phyloP scores from a whole-genome alignment of 1,284 basidiomycete genomes.

The Violaceomyces palustris region DNA sequence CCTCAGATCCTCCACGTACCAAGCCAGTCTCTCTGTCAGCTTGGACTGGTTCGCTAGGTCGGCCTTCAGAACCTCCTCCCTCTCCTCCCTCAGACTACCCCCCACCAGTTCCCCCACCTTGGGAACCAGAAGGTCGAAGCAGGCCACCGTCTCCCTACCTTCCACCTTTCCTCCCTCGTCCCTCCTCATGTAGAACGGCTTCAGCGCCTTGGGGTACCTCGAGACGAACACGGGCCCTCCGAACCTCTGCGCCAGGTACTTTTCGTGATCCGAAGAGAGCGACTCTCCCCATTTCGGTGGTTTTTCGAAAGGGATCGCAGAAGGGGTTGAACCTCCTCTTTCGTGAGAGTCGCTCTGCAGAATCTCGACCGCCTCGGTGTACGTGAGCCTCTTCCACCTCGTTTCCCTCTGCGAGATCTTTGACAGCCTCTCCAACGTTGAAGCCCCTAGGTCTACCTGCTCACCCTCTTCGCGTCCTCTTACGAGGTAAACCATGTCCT shows the following conservation, averaged over 20 bases:
- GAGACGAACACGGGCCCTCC: conserved; percentile 81
- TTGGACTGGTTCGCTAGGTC: background rate
- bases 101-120: conserved; percentile 83
- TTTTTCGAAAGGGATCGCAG: too few species aligned
- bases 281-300: conserved; percentile 69
- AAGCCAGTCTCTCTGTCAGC: conserved; percentile 13
- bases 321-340: too few species aligned
- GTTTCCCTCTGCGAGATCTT: background rate
- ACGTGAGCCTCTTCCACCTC: conserved; percentile 70
- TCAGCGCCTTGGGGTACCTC: conserved; percentile 74
- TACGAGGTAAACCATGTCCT: too few species aligned
- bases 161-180: too few species aligned
- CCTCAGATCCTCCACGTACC: conserved; percentile 45
- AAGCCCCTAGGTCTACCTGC: too few species aligned
- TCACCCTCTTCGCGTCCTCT: too few species aligned
- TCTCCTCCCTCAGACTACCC: conserved; percentile 83
- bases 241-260: conserved; percentile 71
- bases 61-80: conserved; percentile 54
- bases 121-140: conserved; percentile 90
- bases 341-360: conserved; percentile 57
- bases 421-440: too few species aligned
- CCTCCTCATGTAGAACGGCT: conserved; percentile 93
- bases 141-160: conserved; percentile 88
- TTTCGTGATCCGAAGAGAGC: conserved; percentile 85
- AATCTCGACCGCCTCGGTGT: conserved; percentile 68